Evolutionary conservation across 2,329 filamentous ascomycete species (phyloP).

Genomic region (Gnomoniopsis smithogilvyi): DNA sequence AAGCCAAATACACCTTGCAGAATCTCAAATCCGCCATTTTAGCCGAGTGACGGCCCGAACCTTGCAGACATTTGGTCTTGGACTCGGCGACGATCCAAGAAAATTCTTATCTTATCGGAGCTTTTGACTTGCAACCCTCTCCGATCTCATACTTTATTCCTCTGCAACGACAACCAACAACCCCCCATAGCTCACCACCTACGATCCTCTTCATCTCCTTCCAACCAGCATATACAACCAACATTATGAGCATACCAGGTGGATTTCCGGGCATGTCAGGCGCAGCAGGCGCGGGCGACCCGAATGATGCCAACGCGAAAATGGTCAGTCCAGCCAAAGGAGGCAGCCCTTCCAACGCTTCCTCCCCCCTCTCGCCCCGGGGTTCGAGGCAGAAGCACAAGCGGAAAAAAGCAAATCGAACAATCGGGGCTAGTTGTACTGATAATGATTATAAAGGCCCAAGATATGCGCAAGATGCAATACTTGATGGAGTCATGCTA

Average conservation of each 20-base stretch:
- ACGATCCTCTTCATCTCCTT: not conserved
- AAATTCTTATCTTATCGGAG: constrained; percentile 11
- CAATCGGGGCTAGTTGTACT: not conserved
- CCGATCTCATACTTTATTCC: not conserved
- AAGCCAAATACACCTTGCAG: no score
- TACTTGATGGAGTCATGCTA: constrained; percentile 87
- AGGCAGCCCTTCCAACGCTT: no score
- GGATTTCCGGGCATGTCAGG: constrained; percentile 20
- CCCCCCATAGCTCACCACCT: not conserved
- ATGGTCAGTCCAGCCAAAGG: constrained; percentile 21
- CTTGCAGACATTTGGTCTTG: no score
- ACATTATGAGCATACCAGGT: constrained; percentile 10
- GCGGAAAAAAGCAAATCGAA: no score
- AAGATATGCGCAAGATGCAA: constrained; percentile 60
- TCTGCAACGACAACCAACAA: not conserved
- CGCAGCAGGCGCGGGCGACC: constrained; percentile 27
- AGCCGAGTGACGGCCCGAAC: not conserved
- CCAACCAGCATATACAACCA: not conserved
- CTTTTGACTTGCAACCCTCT: not conserved
- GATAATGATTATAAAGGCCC: not conserved
- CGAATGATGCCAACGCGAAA: constrained; percentile 51
- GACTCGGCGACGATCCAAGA: not conserved
- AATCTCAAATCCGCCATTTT: no score
- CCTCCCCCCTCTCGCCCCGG: no score
- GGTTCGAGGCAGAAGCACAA: not conserved